Evolutionary conservation across 2,329 filamentous ascomycete species (phyloP).

Genomic region (Torrubiella hemipterigena): DNA sequence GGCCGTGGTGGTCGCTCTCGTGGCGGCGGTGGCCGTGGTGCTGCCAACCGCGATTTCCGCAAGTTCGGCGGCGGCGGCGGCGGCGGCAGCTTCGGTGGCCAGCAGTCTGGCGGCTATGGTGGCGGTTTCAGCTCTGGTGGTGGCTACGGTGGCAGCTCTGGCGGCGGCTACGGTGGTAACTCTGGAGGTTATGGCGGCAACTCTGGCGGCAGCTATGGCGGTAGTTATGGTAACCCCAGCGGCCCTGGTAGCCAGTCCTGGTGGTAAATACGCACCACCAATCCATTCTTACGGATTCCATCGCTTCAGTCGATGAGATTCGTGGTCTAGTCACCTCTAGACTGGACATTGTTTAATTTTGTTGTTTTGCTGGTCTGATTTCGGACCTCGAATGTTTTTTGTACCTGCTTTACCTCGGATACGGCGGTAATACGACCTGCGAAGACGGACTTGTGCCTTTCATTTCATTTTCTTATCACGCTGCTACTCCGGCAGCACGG

Average conservation of each 20-base stretch:
- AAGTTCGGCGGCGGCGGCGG: slow-evolving; percentile 50
- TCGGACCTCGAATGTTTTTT: slow-evolving; percentile 17
- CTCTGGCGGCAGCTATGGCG: slow-evolving; percentile 33
- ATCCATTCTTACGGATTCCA: slow-evolving; percentile 9
- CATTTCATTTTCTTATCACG: slow-evolving; percentile 18
- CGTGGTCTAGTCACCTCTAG: slow-evolving; percentile 1
- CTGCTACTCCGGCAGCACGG: too few relatives aligned
- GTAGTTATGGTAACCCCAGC: slow-evolving; percentile 55
- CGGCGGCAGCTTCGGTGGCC: slow-evolving; percentile 18
- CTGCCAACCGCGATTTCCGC: slow-evolving; percentile 79
- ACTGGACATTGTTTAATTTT: slow-evolving; percentile 14
- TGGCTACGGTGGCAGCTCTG: slow-evolving; percentile 22
- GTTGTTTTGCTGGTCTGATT: slow-evolving; percentile 9
- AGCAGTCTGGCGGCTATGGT: slow-evolving; percentile 23
- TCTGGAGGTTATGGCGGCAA: slow-evolving; percentile 32
- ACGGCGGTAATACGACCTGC: slow-evolving; percentile 30
- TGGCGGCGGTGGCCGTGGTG: slow-evolving; percentile 52
- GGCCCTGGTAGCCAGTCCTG: slow-evolving; percentile 54
- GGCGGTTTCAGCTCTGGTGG: slow-evolving; percentile 30
- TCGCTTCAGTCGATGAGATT: slow-evolving; percentile 6
- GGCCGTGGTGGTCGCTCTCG: slow-evolving; percentile 43
- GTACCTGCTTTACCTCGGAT: slow-evolving; percentile 14
- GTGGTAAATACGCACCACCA: slow-evolving; percentile 39
- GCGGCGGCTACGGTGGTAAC: slow-evolving; percentile 25
- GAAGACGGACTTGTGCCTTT: slow-evolving; percentile 19